Conservation (phyloP, 129 eudicot genomes). For the Chrysanthemum seticuspe region DNA sequence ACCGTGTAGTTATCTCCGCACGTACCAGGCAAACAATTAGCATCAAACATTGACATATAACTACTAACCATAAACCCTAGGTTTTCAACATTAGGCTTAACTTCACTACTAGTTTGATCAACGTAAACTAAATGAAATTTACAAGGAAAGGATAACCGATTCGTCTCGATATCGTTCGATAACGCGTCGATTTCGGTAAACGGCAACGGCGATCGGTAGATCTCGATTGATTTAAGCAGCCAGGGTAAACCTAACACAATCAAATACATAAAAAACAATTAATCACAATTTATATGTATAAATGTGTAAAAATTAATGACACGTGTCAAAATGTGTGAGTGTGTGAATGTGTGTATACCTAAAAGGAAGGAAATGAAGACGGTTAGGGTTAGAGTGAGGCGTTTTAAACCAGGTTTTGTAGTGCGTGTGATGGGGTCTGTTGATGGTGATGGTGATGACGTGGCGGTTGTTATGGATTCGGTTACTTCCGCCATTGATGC, state of each 20-base stretch:
- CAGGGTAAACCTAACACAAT: constrained; percentile 62
- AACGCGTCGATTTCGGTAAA: constrained; percentile 68
- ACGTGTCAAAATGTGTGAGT: no score
- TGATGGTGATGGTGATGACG: constrained; percentile 18
- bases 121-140: constrained; percentile 38
- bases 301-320: not conserved
- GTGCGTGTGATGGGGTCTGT: constrained; percentile 54
- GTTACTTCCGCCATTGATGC: constrained; percentile 63
- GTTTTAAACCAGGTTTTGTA: constrained; percentile 81
- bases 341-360: constrained; percentile 38
- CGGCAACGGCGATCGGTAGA: constrained; percentile 85
- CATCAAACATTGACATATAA: constrained; percentile 49
- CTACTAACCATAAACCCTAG: constrained; percentile 48
- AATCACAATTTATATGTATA: not conserved
- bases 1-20: constrained; percentile 61
- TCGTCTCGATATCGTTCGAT: constrained; percentile 52
- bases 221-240: constrained; percentile 85
- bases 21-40: constrained; percentile 52
- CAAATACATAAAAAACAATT: no score
- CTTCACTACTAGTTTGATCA: not conserved
- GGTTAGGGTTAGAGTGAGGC: constrained; percentile 59
- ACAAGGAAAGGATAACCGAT: constrained; percentile 59
- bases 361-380: constrained; percentile 76
- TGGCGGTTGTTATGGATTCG: constrained; percentile 25
- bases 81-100: not conserved